Percentiles rank a stretch among this genome's conserved stretches.
Conservation (phyloP, 2,329 filamentous ascomycete genomes). For the Aschersonia sp. region DNA sequence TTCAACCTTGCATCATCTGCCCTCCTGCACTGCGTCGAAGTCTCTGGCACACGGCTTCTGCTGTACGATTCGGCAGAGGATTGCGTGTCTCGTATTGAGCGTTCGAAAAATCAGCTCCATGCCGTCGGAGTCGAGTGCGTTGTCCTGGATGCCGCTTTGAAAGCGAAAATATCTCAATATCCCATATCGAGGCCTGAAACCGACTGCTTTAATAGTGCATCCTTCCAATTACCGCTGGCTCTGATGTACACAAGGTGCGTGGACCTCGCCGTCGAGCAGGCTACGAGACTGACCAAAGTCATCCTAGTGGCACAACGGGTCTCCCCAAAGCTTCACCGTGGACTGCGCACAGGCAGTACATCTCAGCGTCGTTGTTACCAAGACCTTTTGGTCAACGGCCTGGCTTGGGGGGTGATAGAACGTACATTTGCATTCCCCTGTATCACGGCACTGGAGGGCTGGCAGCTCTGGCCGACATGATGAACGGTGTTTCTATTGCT, state of each 20-base stretch:
- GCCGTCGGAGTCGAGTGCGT: background rate
- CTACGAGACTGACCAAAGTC: background rate
- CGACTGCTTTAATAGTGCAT: slow-evolving; percentile 2
- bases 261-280: background rate
- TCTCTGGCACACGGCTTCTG: slow-evolving; percentile 1
- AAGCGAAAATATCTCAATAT: slow-evolving; percentile 1
- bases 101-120: background rate
- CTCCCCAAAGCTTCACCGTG: slow-evolving; percentile 2
- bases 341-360: background rate
- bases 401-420: slow-evolving; percentile 1
- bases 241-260: slow-evolving; percentile 4
- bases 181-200: slow-evolving; percentile 1
- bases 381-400: slow-evolving; percentile 1
- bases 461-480: slow-evolving; percentile 1
- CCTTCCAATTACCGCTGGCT: background rate
- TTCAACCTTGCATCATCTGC: slow-evolving; percentile 3
- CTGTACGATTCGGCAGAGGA: slow-evolving; percentile 2
- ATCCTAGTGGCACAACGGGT: slow-evolving; percentile 2
- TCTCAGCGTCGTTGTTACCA: background rate
- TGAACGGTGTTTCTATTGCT: slow-evolving; percentile 3
- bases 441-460: slow-evolving; percentile 4
- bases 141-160: background rate
- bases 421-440: slow-evolving; percentile 2
- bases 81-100: slow-evolving; percentile 1
- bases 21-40: slow-evolving; percentile 1